Evolutionary conservation across 768 basidiomycete genomes (phyloP).

Genomic region (Suillus spraguei): DNA sequence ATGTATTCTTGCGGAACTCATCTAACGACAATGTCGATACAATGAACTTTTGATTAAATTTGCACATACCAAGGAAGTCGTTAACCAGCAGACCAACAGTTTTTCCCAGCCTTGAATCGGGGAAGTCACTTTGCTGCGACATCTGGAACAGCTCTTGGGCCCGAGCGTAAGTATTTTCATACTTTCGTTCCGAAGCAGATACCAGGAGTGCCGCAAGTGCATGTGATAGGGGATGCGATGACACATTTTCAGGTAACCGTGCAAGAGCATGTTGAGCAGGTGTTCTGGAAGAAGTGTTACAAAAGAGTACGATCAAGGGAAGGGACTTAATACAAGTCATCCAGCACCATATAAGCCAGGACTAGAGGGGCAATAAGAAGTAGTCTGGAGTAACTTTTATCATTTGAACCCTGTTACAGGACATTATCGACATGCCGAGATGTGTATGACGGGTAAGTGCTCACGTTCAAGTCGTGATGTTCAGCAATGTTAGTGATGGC

Average conservation of each 20-base stretch:
- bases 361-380: slow-evolving; percentile 62
- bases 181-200: slow-evolving; percentile 55
- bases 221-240: slow-evolving; percentile 45
- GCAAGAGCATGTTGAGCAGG: slow-evolving; percentile 60
- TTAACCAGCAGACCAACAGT: slow-evolving; percentile 47
- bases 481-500: slow-evolving; percentile 53
- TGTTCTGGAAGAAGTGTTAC: slow-evolving; percentile 40
- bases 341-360: slow-evolving; percentile 62
- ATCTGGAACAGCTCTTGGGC: slow-evolving; percentile 44
- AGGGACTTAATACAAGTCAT: slow-evolving; percentile 51
- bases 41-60: slow-evolving; percentile 3
- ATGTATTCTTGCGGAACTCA: slow-evolving; percentile 58
- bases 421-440: slow-evolving; percentile 10
- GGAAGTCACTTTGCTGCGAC: slow-evolving; percentile 45
- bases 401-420: slow-evolving; percentile 36
- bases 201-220: slow-evolving; percentile 49
- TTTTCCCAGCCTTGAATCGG: slow-evolving; percentile 46
- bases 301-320: slow-evolving; percentile 1
- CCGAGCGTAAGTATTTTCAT: slow-evolving; percentile 56
- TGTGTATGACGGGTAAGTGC: slow-evolving; percentile 18
- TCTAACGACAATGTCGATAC: slow-evolving; percentile 38
- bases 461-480: slow-evolving; percentile 54
- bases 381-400: slow-evolving; percentile 46
- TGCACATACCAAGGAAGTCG: slow-evolving; percentile 53
- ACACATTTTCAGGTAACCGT: slow-evolving; percentile 54